Base-by-base conservation (phyloP, 352 stramenopile genomes). In the Phytophthora gonapodyides region DNA sequence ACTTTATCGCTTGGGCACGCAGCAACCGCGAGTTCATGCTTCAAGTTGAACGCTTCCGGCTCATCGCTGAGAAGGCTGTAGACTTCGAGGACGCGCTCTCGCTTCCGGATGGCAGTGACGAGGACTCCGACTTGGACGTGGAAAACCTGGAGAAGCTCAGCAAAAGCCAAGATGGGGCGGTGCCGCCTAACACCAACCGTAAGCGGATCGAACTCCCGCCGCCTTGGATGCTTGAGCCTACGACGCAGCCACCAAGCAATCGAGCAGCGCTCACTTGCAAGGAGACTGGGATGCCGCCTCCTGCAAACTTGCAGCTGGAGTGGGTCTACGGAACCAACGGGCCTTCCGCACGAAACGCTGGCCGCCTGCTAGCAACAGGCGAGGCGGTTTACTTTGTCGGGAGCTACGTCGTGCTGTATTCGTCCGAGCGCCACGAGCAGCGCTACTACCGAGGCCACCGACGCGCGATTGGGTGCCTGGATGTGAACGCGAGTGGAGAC, bases 1-100 rank as follows among this genome's bases (percentile, higher is more conserved):
- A 89, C 41, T 94, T 96, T 46, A 84, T 96, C 51, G 69, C 81
- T 7, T 93, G 86, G 84, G 82, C 86, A 2, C 70, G 86, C n/a
- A 92, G 79, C 53, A 91, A 94, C 36, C 84, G 85, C 2, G 84
- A 82, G 36, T 94, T 96, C 37, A 94, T 96, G 84, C 66, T 94
- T 10, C 82, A 93, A 57, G 78, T 93, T 6, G 87, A 96, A 40
- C 76, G 81, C 11, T 93, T 94, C 35, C 81, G 82, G 0, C 61
- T 87, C 1, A 82, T 94, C 30, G 80, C 79, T 0, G 80, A 91
- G 53, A 93, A 88, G 13, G 77, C 76, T 1, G 70, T 88, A 4
- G 79, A 73, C 5, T 84, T 82, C 53, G 77, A 89, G 46, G 81
- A 92, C 16, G 71, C 78, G 44, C 46, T 88, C 0, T 88, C 79